phyloP scores from a whole-genome alignment of 2,329 filamentous ascomycete species.

The Geosmithia putterillii region DNA sequence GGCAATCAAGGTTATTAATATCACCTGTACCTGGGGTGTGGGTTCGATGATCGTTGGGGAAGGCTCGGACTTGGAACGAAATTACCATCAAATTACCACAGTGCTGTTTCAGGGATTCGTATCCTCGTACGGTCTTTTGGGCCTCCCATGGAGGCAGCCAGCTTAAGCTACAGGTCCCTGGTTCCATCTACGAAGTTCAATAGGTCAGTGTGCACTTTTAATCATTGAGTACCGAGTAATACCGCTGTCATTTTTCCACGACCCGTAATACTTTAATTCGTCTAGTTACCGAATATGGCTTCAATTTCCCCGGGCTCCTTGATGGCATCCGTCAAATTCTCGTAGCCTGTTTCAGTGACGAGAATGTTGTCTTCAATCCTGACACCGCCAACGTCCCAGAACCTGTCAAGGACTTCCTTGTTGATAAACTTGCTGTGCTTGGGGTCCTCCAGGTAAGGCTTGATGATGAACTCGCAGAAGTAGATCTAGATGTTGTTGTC shows the following conservation, averaged over 20 bases:
- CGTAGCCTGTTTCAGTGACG: conserved; percentile 54
- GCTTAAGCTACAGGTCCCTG: too few relatives aligned
- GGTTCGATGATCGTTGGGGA: neutral
- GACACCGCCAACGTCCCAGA: conserved; percentile 73
- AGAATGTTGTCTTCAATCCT: conserved; percentile 61
- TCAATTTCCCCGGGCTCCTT: conserved; percentile 57
- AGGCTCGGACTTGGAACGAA: too few relatives aligned
- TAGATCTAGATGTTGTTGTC: conserved; percentile 47
- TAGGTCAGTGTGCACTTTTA: neutral
- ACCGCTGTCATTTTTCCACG: neutral
- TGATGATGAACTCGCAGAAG: conserved; percentile 82
- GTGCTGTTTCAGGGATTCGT: conserved; percentile 4
- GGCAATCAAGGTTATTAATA: neutral
- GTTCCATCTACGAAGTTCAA: neutral
- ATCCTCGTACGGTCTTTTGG: neutral
- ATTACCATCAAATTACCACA: conserved; percentile 3
- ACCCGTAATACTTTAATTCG: neutral
- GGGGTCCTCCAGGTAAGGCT: conserved; percentile 63
- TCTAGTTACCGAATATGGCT: conserved; percentile 11
- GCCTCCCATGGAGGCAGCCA: neutral
- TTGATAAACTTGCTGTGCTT: conserved; percentile 69
- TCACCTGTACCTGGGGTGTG: neutral
- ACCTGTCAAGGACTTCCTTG: conserved; percentile 56
- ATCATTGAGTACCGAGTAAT: neutral
- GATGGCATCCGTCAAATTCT: conserved; percentile 61